Conservation (phyloP, 129 eudicot species). For the Sambucus nigra region DNA sequence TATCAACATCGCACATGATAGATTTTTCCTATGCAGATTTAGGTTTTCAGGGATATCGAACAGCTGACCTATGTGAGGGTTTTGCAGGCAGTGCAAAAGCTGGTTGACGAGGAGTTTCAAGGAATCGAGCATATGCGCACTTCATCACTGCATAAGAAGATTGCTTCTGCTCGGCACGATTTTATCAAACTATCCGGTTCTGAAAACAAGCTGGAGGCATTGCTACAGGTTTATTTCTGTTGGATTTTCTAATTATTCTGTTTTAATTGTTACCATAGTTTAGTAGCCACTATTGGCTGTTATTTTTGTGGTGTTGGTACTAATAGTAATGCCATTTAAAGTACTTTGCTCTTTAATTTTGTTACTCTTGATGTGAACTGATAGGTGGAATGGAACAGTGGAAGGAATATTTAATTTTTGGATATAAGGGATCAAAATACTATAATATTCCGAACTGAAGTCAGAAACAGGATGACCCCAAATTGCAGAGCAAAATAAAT, state of each 20-base stretch:
- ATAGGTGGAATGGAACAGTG: no score
- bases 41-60: neutral
- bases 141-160: conserved; percentile 77
- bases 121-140: conserved; percentile 90
- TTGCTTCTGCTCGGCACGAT: conserved; percentile 93
- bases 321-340: no score
- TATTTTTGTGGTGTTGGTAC: neutral
- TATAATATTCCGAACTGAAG: no score
- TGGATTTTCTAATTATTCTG: neutral
- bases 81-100: conserved; percentile 66
- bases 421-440: no score
- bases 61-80: conserved; percentile 7
- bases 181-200: conserved; percentile 85
- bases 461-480: no score
- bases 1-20: neutral
- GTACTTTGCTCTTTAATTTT: no score
- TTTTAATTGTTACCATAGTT: neutral
- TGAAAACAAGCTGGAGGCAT: conserved; percentile 89
- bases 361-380: no score
- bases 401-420: no score
- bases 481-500: no score
- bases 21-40: no score
- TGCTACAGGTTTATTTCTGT: conserved; percentile 59
- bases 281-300: neutral
- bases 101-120: conserved; percentile 90